Percentiles rank a stretch among this genome's conserved stretches.
These are phyloP conservation scores for Aurifilum marmelostoma DNA, from an alignment of 2,329 filamentous ascomycete genomes.

Conservation along the genomic window DNA sequence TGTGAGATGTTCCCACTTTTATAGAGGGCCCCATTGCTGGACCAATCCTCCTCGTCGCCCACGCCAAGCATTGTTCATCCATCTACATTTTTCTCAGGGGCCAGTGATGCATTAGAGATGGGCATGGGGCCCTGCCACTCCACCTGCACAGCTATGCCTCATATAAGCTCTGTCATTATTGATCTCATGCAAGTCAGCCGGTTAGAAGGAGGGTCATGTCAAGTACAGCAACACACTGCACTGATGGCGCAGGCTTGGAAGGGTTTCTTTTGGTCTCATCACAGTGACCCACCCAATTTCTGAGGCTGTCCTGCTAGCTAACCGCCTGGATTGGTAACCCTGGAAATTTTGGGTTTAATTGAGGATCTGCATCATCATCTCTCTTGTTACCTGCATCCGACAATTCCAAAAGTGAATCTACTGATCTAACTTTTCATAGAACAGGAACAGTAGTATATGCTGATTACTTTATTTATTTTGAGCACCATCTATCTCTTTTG, in stretches of 20 bases:
- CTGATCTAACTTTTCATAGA: too few species aligned
- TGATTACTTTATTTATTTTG: too few species aligned
- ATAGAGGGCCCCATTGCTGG: not conserved
- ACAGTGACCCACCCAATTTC: not conserved
- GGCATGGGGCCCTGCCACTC: not conserved
- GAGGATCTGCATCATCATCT: not conserved
- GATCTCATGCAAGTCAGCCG: not conserved
- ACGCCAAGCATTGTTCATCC: not conserved
- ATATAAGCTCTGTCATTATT: not conserved
- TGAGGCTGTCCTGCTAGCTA: not conserved
- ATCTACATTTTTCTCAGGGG: not conserved
- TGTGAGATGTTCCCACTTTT: not conserved
- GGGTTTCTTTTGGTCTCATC: not conserved
- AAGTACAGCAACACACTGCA: not conserved
- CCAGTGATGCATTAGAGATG: not conserved
- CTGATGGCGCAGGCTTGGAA: not conserved
- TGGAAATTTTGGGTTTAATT: not conserved
- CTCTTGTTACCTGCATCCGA: not conserved
- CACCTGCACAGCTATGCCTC: not conserved
- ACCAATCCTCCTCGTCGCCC: not conserved
- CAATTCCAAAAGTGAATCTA: not conserved
- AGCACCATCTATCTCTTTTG: too few species aligned
- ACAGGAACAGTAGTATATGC: too few species aligned
- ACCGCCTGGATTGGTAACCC: too few species aligned
- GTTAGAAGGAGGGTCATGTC: not conserved